Base-by-base conservation (phyloP, 108 stramenopile species). In the Schizochytrium sp. region DNA sequence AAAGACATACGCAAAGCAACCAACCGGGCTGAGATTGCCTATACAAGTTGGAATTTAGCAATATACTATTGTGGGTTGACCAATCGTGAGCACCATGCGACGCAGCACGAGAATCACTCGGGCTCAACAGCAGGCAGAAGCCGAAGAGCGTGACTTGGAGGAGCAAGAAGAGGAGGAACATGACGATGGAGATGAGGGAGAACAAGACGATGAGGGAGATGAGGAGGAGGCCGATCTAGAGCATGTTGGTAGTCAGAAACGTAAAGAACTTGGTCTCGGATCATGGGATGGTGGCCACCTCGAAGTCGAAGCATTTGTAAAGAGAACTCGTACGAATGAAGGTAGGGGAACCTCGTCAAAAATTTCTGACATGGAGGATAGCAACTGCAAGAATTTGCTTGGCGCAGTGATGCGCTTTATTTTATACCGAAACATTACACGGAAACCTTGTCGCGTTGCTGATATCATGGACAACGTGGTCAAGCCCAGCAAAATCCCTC, bases 141-240 rank as follows among this genome's bases (percentile, higher is more conserved):
- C 28, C 28, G 28, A 28, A 28, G 28, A 28, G 28, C 28, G 28
- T 28, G 28, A 28, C 28, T 41, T n/a, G 8, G 72, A 72, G 41
- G 72, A n/a, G 8, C 38, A 72, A 41, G 72, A 72, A 72, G 76
- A 83, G 50, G 64, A 72, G 0, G 1, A 72, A 12, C 50, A 46
- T 8, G 41, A 72, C 12, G 88, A 76, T 7, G 88, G 72, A 2
- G 88, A 89, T n/a, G 57, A 58, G 8, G 87, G 42, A 0, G 38
- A 87, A 28, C 41, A 57, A 45, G 57, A 87, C 38, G 41, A 87
- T 17, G 87, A 58, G 56, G 40, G 15, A 56, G 57, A 87, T 7
- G 87, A 57, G n/a, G 87, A 87, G 56, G 87, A 58, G 7, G 87
- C 38, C 19, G 56, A 87, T 4, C 57, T 13, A 3, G 87, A 87